Conservation (phyloP, 148 eudicot genomes). For the Oxyria digyna region DNA sequence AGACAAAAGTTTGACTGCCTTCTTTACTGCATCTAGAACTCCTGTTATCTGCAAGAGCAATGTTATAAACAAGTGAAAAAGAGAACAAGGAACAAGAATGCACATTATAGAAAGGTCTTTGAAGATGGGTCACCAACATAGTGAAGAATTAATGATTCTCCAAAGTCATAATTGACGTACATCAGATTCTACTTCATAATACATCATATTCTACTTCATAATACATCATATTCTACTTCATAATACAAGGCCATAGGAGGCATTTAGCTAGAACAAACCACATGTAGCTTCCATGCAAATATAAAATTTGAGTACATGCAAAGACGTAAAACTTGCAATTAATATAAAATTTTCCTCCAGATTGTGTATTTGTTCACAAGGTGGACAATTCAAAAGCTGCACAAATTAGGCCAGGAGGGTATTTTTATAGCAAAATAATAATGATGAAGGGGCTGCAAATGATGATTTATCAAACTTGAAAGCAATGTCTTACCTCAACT, state of each 20-base stretch:
- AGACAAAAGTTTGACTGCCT: conserved; percentile 61
- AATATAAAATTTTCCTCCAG: not conserved
- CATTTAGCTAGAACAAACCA: not conserved
- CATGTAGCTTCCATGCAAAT: not conserved
- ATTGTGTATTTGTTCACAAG: not conserved
- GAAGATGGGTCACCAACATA: not conserved
- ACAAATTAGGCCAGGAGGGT: not conserved
- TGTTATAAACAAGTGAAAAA: not conserved
- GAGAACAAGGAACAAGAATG: not conserved
- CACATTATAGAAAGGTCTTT: not conserved
- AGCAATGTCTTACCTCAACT: conserved; percentile 49
- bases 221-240: not conserved
- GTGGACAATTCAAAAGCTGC: not conserved
- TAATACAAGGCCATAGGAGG: not conserved
- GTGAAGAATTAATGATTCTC: not conserved
- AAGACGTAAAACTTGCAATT: not conserved
- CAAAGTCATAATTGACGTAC: not conserved
- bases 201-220: not conserved
- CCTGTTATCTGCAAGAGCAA: conserved; percentile 61
- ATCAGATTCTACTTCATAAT: not conserved
- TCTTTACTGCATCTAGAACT: conserved; percentile 43
- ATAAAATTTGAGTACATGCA: not conserved
- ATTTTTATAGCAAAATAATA: not conserved
- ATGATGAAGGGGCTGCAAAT: not conserved
- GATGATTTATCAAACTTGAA: conserved; percentile 1